Evolutionary conservation across 2,329 filamentous ascomycete species (phyloP).

Genomic region (Rhynchosporium graminicola): DNA sequence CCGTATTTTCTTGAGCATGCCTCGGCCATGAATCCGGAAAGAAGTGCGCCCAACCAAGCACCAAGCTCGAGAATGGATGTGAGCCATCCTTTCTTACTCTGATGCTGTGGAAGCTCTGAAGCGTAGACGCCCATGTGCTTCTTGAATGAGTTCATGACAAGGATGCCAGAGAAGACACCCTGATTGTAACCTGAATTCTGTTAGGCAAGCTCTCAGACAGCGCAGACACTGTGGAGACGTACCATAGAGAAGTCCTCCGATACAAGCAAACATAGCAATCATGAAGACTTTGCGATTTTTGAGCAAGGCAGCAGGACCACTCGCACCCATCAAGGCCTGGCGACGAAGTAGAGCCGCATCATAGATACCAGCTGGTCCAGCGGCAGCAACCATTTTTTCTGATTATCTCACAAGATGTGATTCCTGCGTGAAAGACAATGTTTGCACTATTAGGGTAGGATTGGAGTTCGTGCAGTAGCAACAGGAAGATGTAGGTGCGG

Average conservation of each 20-base stretch:
- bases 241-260: conserved; percentile 57
- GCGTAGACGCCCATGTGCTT: conserved; percentile 57
- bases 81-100: conserved; percentile 60
- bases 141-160: conserved; percentile 57
- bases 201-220: conserved; percentile 52
- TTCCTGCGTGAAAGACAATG: neutral
- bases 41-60: conserved; percentile 72
- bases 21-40: conserved; percentile 73
- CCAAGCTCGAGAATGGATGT: conserved; percentile 73
- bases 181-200: conserved; percentile 64
- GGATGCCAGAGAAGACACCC: conserved; percentile 73
- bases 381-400: conserved; percentile 34
- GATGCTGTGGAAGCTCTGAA: conserved; percentile 47
- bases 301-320: conserved; percentile 53
- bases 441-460: neutral
- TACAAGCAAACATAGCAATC: conserved; percentile 63
- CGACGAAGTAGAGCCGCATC: conserved; percentile 55
- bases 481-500: conserved; percentile 20
- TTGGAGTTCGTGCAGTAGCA: conserved; percentile 10
- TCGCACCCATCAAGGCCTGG: conserved; percentile 54
- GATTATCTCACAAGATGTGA: neutral
- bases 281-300: conserved; percentile 62
- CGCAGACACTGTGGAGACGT: neutral
- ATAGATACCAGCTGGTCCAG: conserved; percentile 44
- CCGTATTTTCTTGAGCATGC: conserved; percentile 67